Percentiles rank a stretch among this genome's conserved stretches.
Conservation (phyloP, 2,329 filamentous ascomycete species). For the Coleophoma eucalyptorum region DNA sequence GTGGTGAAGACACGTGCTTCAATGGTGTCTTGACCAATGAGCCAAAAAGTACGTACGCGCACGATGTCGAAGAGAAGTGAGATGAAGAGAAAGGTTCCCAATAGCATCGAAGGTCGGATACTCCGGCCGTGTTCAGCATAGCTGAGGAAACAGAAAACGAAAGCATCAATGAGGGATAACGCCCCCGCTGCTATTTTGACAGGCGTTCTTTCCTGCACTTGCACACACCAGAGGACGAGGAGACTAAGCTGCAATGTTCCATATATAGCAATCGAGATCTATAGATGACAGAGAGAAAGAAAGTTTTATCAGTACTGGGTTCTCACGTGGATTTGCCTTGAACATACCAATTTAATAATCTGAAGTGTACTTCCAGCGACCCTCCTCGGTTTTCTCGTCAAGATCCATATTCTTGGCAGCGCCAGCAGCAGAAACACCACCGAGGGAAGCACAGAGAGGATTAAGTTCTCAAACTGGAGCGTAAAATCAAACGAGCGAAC, state of each 20-base stretch:
- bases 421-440: conserved; percentile 8
- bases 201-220: neutral
- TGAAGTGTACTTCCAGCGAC: neutral
- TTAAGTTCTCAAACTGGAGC: conserved; percentile 13
- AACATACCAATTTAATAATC: neutral
- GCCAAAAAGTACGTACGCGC: conserved; percentile 5
- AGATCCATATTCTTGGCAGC: neutral
- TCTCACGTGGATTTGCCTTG: too few relatives aligned
- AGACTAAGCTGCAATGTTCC: neutral
- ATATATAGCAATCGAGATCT: neutral
- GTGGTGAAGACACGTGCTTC: neutral
- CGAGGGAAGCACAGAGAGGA: conserved; percentile 14
- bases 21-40: neutral
- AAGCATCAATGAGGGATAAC: neutral
- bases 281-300: neutral
- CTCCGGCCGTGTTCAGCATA: conserved; percentile 1
- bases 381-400: neutral
- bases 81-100: conserved; percentile 6
- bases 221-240: neutral
- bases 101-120: conserved; percentile 3
- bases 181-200: neutral
- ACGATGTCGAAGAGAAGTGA: conserved; percentile 5
- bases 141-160: neutral
- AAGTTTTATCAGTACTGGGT: neutral
- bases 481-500: conserved; percentile 13